Conservation (phyloP, 2,329 filamentous ascomycete species). For the Penicillium crustosum region DNA sequence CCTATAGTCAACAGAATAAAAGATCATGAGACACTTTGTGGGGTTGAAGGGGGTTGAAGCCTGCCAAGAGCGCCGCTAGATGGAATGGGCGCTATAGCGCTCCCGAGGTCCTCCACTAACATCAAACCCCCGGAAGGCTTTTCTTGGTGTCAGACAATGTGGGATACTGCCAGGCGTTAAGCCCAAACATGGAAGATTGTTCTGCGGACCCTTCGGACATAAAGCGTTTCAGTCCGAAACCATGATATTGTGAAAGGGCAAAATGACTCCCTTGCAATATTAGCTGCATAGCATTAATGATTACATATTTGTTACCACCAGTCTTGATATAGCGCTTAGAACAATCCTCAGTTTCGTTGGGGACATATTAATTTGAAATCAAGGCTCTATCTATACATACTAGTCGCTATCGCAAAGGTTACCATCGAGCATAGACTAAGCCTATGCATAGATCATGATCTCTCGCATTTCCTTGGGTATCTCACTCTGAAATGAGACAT, state of each 20-base stretch:
- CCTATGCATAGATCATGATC: no score
- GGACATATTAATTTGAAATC: neutral
- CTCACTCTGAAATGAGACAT: neutral
- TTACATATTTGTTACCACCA: neutral
- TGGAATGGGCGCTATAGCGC: constrained; percentile 7
- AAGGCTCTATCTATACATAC: neutral
- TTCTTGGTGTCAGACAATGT: neutral
- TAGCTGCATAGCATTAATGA: neutral
- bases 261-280: constrained; percentile 14
- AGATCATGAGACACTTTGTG: constrained; percentile 14
- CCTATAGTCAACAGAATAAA: neutral
- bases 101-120: neutral
- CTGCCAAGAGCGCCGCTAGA: constrained; percentile 9
- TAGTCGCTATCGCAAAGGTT: no score
- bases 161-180: constrained; percentile 6
- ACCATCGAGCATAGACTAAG: neutral
- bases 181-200: neutral
- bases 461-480: neutral
- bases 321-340: neutral
- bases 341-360: neutral
- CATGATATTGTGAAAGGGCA: constrained; percentile 2
- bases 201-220: constrained; percentile 12
- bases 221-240: constrained; percentile 21
- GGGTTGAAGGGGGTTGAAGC: constrained; percentile 8
- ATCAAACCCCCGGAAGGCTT: neutral